These are phyloP conservation scores for Nakazawaea populi DNA, from an alignment of 805 yeast genomes.

Conservation along the genomic window DNA sequence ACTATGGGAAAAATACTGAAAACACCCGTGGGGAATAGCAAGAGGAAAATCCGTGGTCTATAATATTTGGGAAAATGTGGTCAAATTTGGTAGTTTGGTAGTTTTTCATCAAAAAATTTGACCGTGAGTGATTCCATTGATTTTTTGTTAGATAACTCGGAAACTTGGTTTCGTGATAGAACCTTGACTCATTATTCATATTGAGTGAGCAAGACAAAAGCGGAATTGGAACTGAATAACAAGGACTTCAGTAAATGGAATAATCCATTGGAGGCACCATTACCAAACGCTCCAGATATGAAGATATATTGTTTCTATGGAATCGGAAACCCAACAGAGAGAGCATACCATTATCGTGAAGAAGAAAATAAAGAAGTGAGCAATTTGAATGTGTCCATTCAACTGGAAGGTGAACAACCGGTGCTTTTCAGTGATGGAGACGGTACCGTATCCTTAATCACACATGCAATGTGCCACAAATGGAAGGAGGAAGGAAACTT, in stretches of 20 bases:
- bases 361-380: constrained; percentile 46
- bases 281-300: constrained; percentile 93
- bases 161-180: constrained; percentile 69
- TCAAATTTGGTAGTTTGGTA: constrained; percentile 21
- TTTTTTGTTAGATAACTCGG: constrained; percentile 55
- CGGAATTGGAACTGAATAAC: constrained; percentile 60
- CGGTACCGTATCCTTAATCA: constrained; percentile 84
- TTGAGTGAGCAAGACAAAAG: constrained; percentile 60
- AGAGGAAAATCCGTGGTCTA: too few relatives aligned
- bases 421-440: constrained; percentile 90
- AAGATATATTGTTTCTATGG: constrained; percentile 89
- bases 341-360: constrained; percentile 82
- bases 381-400: constrained; percentile 67
- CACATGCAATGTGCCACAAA: constrained; percentile 88
- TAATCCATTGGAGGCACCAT: constrained; percentile 88
- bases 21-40: too few relatives aligned
- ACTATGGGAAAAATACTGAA: too few relatives aligned
- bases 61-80: too few relatives aligned
- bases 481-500: constrained; percentile 66
- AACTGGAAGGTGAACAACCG: constrained; percentile 51
- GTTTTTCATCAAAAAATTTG: constrained; percentile 41
- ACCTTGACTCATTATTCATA: constrained; percentile 67
- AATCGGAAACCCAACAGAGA: constrained; percentile 93
- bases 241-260: constrained; percentile 78
- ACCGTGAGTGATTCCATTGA: constrained; percentile 69